Evolutionary conservation across 169 alveolate species (phyloP), one percentile per base, ranked within the genome.

Genomic region (Blepharisma undulans): DNA sequence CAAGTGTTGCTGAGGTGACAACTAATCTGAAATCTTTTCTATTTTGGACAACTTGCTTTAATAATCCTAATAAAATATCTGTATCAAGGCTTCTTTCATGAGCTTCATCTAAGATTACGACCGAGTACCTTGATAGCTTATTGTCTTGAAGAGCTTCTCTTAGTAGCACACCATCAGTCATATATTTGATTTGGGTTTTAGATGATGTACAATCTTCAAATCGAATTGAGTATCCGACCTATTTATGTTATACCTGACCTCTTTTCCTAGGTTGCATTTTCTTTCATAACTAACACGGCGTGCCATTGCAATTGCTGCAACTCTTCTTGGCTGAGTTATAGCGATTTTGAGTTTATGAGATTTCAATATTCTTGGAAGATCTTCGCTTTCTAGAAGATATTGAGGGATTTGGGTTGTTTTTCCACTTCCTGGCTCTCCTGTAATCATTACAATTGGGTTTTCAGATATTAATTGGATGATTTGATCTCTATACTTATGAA

Each of bases 341-440:
- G 96, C 97, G 6, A 79, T 81, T 72, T 22, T 76, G 36, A 84
- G 48, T 27, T 90, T 91, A n/a, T 89, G 78, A 59, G 93, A 92
- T 32, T 76, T 80, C 6, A 92, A 71, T 79, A 87, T 88, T 10
- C 92, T 85, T 25, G 88, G 86, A 72, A 96, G 97, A 76, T 92
- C 29, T 14, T 95, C 95, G 36, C 77, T 60, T n/a, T 82, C 77
- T 59, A 82, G 85, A 76, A 96, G 76, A 91, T 91, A 97, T 86
- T 97, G 94, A 10, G 99, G 98, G 4, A 97, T 91, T 90, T 97
- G 96, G 4, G 99, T 98, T 14, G 99, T 95, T 89, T 98, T 98
- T 22, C 99, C 99, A 60, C 98, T 94, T 2, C 99, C 99, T 34
- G 99, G 98, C 84, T 96, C 99, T 32, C 99, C 99, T 79, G 98